Evolutionary conservation across 23 red algal species (phyloP).

Genomic region (Gracilaria gracilis): DNA sequence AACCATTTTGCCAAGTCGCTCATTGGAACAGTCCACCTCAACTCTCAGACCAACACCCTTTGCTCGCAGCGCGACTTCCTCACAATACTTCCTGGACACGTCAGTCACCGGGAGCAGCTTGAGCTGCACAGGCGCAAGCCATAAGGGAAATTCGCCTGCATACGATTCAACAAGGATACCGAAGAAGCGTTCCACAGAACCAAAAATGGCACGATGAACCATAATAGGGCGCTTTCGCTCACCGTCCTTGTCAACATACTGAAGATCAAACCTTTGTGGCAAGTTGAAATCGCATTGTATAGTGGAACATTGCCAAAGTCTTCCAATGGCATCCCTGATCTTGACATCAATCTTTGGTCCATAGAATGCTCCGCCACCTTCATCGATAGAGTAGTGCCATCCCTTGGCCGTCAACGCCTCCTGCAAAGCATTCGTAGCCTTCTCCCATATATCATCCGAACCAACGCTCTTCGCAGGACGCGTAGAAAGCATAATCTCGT

Average conservation of each 20-base stretch:
- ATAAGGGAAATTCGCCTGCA: slow-evolving; percentile 97
- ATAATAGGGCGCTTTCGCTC: slow-evolving; percentile 88
- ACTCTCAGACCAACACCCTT: slow-evolving; percentile 60
- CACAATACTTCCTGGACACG: slow-evolving; percentile 65
- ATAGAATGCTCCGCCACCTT: slow-evolving; percentile 99
- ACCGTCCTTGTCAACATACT: slow-evolving; percentile 86
- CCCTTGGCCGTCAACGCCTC: slow-evolving; percentile 80
- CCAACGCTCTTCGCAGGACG: slow-evolving; percentile 94
- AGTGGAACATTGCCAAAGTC: slow-evolving; percentile 99
- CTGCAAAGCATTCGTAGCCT: slow-evolving; percentile 82
- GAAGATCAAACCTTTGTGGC: slow-evolving; percentile 91
- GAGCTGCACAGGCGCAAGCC: slow-evolving; percentile 97
- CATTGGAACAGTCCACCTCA: slow-evolving; percentile 86
- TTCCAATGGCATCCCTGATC: slow-evolving; percentile 95
- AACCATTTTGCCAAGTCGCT: slow-evolving; percentile 94
- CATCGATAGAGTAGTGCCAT: slow-evolving; percentile 92
- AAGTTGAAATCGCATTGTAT: slow-evolving; percentile 99
- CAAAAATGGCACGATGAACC: slow-evolving; percentile 98
- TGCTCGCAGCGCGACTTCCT: slow-evolving; percentile 51
- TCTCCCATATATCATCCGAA: slow-evolving; percentile 92
- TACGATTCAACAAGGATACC: slow-evolving; percentile 95
- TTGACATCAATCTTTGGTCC: slow-evolving; percentile 99
- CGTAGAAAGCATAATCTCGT: slow-evolving; percentile 97
- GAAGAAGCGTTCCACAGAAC: slow-evolving; percentile 97
- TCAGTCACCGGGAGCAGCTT: slow-evolving; percentile 86